Conservation (phyloP, 2,329 filamentous ascomycete species). For the Aspergillus sp. region DNA sequence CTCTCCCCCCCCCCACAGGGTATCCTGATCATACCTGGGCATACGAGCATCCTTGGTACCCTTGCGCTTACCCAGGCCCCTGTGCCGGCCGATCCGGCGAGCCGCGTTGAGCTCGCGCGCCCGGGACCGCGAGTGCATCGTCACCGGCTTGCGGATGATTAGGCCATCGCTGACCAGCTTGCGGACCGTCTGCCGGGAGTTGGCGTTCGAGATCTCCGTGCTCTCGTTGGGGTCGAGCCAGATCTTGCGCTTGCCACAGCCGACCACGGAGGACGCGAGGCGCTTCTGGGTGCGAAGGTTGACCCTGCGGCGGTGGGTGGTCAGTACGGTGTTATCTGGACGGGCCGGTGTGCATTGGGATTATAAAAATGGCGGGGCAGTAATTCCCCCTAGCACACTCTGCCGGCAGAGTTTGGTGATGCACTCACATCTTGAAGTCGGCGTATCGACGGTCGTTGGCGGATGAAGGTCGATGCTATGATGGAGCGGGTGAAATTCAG, state of each 20-base stretch:
- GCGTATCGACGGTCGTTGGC: conserved; percentile 39
- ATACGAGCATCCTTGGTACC: conserved; percentile 99
- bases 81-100: conserved; percentile 91
- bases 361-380: conserved; percentile 20
- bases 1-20: not conserved
- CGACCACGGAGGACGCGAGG: conserved; percentile 95
- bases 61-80: conserved; percentile 99
- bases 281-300: conserved; percentile 99
- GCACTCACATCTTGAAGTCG: conserved; percentile 39
- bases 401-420: conserved; percentile 17
- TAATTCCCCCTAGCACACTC: conserved; percentile 10
- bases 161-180: conserved; percentile 99
- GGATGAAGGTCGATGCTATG: conserved; percentile 36
- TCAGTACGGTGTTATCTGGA: no score
- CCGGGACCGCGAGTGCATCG: conserved; percentile 97
- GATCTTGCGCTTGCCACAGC: conserved; percentile 99
- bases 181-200: conserved; percentile 99
- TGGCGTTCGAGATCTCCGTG: conserved; percentile 99
- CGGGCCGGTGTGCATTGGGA: no score
- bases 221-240: conserved; percentile 99
- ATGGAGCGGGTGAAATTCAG: conserved; percentile 27
- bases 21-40: conserved; percentile 62
- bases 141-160: conserved; percentile 99
- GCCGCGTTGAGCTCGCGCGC: conserved; percentile 91
- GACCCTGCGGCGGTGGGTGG: conserved; percentile 72